Base-by-base conservation (phyloP, 164 flowering plant species). In the Vitis amurensis region DNA sequence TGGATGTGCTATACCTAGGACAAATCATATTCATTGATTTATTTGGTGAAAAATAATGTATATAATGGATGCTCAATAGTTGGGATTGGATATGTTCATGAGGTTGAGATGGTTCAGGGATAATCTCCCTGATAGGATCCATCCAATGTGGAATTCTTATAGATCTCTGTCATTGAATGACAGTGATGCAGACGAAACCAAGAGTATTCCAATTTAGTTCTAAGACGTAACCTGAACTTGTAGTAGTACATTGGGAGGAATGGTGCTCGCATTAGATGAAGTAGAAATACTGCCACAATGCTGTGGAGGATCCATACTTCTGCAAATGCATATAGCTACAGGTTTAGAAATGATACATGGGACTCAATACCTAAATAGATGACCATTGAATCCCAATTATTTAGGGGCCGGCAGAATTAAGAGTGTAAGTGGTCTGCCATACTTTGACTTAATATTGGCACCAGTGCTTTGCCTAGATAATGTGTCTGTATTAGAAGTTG, bases 231-330 rank as follows among this genome's bases (percentile, higher is more conserved):
- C 84, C 83, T 79, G 84, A 37, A 75, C n/a, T 73, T 65, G 70
- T 16, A 9, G 74, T 1, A 61, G 63, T 23, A 50, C 61, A 74
- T 50, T 67, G 70, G 52, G 79, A 83, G 73, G 48, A 9, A 74
- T 48, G 76, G 78, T 77, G 65, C 84, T 75, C 19, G 72, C 72
- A 78, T 83, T 82, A 50, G 79, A 72, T 14, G 80, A 70, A 58
- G 78, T 62, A 50, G 86, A 78, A 13, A 77, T 73, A 69, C 74
- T 77, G 63, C 84, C 80, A 14, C 73, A 73, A 68, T 50, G 84
- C 61, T 63, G 80, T 49, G 78, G 73, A 65, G 68, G 72, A 72
- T 69, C 83, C 55, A 50, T 44, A 13, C 51, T 53, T 67, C 86
- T 83, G 79, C 49, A 74, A 68, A 31, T 55, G 23, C 48, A 55